Base-by-base conservation (phyloP, 2,329 filamentous ascomycete genomes). In the Neodidymelliopsis sp. region DNA sequence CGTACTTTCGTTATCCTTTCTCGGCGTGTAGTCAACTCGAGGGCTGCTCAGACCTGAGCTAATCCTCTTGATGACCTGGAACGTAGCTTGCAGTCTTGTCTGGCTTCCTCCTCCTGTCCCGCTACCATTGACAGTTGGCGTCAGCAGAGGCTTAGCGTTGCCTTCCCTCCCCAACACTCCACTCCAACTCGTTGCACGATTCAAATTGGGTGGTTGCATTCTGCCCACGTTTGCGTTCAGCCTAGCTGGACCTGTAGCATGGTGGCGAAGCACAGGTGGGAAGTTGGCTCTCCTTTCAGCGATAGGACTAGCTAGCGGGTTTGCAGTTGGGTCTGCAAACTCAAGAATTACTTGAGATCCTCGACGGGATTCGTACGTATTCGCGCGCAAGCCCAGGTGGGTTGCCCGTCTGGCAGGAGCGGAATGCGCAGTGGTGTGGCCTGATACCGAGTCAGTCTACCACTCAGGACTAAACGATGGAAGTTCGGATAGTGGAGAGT, bases 61-160 rank as follows among this genome's bases (percentile, higher is more conserved):
- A 53, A 67, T 57, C 49, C 59, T 67, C 49, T 63, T 68, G 34
- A 67, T 59, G 11, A 49, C 58, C 13, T 63, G 56, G 49, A 69
- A 69, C 6, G 60, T 63, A 36, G 48, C 45, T 37, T 66, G 63
- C 40, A 66, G 24, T 13, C 65, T 48, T n/a, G 61, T 67, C 33
- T 57, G 57, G 1, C 38, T 35, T 19, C 9, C 2, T 2, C 42
- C 11, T 6, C 2, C n/a, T 2, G 5, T 6, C 2, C 13, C 24
- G 4, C 15, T 19, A 13, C 3, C 20, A 34, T 8, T 22, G n/a
- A 18, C 3, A 5, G 34, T 18, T 7, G 28, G 34, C 10, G 18
- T 39, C 4, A 23, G 33, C 5, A n/a, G 18, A 16, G 29, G 25
- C 1, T 34, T 20, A 15, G 23, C 19, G 29, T 30, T 44, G 8